A percentile compares a stretch with the other conserved stretches of the same genome.
Evolutionary conservation across 495 filamentous ascomycete genomes (phyloP).

Genomic region (Neurospora sp.): DNA sequence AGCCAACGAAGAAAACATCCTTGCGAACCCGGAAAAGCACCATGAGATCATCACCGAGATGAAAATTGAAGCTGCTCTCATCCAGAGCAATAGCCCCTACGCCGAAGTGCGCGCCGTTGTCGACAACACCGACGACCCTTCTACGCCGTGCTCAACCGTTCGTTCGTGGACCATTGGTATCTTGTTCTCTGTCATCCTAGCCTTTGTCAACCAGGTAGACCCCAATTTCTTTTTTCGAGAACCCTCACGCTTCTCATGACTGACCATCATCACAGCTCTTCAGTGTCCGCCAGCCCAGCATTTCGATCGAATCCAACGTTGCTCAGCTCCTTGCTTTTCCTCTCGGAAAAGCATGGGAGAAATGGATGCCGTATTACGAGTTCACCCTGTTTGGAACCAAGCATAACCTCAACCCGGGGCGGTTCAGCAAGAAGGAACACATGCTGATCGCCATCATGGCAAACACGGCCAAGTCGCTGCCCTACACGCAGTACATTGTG

Average conservation of each 20-base stretch:
- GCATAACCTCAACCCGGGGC: slow-evolving; percentile 37
- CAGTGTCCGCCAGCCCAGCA: slow-evolving; percentile 29
- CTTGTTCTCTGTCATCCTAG: slow-evolving; percentile 24
- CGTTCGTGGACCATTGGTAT: slow-evolving; percentile 32
- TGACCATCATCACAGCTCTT: slow-evolving; percentile 18
- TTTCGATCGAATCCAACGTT: slow-evolving; percentile 23
- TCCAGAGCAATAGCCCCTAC: slow-evolving; percentile 36
- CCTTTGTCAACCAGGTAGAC: slow-evolving; percentile 27
- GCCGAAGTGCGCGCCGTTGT: slow-evolving; percentile 42
- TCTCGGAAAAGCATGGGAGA: slow-evolving; percentile 24
- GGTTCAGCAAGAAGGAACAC: slow-evolving; percentile 44
- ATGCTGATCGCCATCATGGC: slow-evolving; percentile 42
- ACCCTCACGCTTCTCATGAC: not conserved
- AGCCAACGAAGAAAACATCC: slow-evolving; percentile 26
- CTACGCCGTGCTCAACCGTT: slow-evolving; percentile 27
- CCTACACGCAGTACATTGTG: slow-evolving; percentile 34
- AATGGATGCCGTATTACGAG: slow-evolving; percentile 25
- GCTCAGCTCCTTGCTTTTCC: slow-evolving; percentile 34
- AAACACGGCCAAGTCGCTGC: slow-evolving; percentile 24
- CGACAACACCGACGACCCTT: slow-evolving; percentile 35
- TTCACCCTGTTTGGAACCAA: slow-evolving; percentile 29
- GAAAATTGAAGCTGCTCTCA: slow-evolving; percentile 34
- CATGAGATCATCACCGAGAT: slow-evolving; percentile 28
- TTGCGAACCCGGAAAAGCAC: slow-evolving; percentile 28
- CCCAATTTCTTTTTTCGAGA: not conserved